Base-by-base conservation (phyloP, 1,284 basidiomycete genomes). In the Malassezia obtusa region DNA sequence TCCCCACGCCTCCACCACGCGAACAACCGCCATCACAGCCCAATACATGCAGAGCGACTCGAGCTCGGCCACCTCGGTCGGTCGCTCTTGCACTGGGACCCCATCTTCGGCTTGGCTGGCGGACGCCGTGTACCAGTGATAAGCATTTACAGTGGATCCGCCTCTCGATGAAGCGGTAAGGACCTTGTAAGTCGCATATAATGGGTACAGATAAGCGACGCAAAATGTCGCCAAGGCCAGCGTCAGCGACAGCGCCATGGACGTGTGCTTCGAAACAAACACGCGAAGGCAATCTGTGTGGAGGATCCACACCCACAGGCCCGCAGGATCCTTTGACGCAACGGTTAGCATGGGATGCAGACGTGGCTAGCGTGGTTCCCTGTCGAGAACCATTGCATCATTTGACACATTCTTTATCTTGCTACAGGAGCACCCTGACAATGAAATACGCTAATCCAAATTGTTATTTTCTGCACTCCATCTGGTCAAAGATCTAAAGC, bases 21-120 rank as follows among this genome's bases (percentile, higher is more conserved):
- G 57, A 37, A 63, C 57, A 24, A 57, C 50, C 0, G 62, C 65
- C 15, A 65, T 59, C 4, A 71, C 59, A 45, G 60, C 61, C 68
- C 68, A 71, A 53, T 71, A 71, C 47, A 71, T 67, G 2, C 65
- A 49, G 63, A 67, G 67, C 2, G 52, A 44, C 56, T 71, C 67
- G 44, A 69, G 59, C 30, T 71, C 64, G 10, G 64, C 59, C 11
- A 71, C 49, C 21, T 68, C 61, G 0, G 65, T 61, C 24, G 40
- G 45, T 7, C 19, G 21, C 14, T 46, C 50, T 9, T 17, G 11
- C 14, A 30, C 25, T 21, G 14, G 38, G 17, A 10, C 22, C 22
- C 21, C 22, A 14, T 33, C 15, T 33, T 37, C 38, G 28, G 8
- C 37, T 21, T 31, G 17, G 31, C 31, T 9, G n/a, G n/a, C n/a